Evolutionary conservation across 169 alveolate genomes (phyloP), one percentile per base, ranked within the genome.

Genomic region (Eimeria mitis): DNA sequence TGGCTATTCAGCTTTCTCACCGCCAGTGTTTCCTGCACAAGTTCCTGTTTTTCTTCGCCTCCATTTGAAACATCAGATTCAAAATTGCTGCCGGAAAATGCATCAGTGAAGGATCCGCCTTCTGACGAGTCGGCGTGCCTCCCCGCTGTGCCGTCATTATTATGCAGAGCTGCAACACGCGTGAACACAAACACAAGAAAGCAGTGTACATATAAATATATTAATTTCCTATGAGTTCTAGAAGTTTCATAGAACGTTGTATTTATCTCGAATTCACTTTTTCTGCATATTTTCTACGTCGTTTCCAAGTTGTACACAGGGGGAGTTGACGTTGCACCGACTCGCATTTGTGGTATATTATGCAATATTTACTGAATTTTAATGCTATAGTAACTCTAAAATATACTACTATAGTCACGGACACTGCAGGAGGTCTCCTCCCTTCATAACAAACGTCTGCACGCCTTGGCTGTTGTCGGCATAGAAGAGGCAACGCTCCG

Each of bases 381-480:
- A 34, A 21, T 76, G 63, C 83, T 14, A 42, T 73, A 34, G 25
- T 31, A 2, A 5, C 54, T 8, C n/a, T 40, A 28, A 40, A 28
- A 37, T 44, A 61, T n/a, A 54, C 7, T 19, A 73, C 9, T 31
- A 52, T 52, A 23, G 21, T 40, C 40, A 47, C 91, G 37, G 11
- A 85, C 91, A 85, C 49, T 85, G 79, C 37, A 85, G 47, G 59
- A 85, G 91, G 78, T 85, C 76, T 44, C 91, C 79, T 16, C 91
- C 91, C 25, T 61, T 85, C 91, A 85, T 85, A 42, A 85, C 91
- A 61, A 59, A 85, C 56, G 91, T 61, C 56, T 85, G 91, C 78
- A 85, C 91, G 1, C 68, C 91, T 61, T 85, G 91, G 79, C 91
- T 85, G 68, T 85, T 85, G 61, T 85, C 91, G 40, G 91, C 91